These are phyloP conservation scores for Stephanodiscus minutulus DNA, from an alignment of 108 stramenopile species.

Conservation along the genomic window DNA sequence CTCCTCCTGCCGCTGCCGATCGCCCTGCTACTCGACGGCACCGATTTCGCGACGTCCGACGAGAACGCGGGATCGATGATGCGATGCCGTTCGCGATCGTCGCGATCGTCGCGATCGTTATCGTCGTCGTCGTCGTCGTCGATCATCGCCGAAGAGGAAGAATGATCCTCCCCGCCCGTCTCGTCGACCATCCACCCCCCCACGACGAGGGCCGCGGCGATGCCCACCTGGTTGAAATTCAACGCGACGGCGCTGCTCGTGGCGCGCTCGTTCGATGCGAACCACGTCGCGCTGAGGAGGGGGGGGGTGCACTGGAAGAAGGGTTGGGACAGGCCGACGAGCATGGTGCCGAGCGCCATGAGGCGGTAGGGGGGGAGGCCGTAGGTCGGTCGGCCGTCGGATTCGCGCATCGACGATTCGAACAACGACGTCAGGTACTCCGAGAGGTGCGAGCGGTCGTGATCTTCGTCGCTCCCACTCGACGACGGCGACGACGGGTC, in stretches of 20 bases:
- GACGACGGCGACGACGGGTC: no score
- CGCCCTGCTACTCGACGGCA: no score
- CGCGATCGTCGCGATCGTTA: conserved; percentile 29
- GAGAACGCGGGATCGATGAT: no score
- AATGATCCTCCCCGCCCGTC: conserved; percentile 23
- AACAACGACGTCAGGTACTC: conserved; percentile 27
- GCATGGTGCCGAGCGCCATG: conserved; percentile 43
- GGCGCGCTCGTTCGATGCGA: conserved; percentile 55
- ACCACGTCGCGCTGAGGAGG: conserved; percentile 56
- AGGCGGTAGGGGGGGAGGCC: conserved; percentile 46
- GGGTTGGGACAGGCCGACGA: conserved; percentile 57
- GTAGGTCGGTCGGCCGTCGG: conserved; percentile 22
- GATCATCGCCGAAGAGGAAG: background rate
- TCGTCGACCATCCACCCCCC: conserved; percentile 51
- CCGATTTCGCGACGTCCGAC: no score
- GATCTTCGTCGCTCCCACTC: conserved; percentile 14
- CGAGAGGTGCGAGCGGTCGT: conserved; percentile 25
- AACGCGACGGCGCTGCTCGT: conserved; percentile 52
- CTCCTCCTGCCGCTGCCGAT: background rate
- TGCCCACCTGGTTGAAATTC: conserved; percentile 63
- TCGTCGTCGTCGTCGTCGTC: conserved; percentile 34
- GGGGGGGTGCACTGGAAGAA: conserved; percentile 68
- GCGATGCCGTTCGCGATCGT: conserved; percentile 29
- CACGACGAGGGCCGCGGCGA: conserved; percentile 56
- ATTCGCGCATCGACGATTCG: conserved; percentile 10